These are phyloP conservation scores for Aspergillus unguis DNA, from an alignment of 2,329 filamentous ascomycete species.

Conservation along the genomic window DNA sequence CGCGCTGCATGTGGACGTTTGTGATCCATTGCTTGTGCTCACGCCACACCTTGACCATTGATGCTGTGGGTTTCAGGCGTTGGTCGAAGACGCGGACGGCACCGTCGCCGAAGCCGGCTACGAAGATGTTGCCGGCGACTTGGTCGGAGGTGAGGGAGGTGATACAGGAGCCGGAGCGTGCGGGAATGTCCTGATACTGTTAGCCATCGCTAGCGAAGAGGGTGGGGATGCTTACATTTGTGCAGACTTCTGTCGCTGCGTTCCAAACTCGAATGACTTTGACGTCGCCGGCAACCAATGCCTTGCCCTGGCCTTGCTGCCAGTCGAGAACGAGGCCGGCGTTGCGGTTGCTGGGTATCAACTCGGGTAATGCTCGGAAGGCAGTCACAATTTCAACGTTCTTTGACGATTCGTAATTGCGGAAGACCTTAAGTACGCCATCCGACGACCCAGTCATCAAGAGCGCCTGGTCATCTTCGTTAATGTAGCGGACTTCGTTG, in stretches of 20 bases:
- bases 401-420: slow-evolving; percentile 77
- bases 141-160: slow-evolving; percentile 95
- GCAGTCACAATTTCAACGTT: slow-evolving; percentile 81
- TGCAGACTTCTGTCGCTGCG: slow-evolving; percentile 86
- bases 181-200: slow-evolving; percentile 70
- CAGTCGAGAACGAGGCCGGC: slow-evolving; percentile 97
- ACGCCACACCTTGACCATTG: slow-evolving; percentile 96
- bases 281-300: slow-evolving; percentile 93
- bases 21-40: slow-evolving; percentile 95
- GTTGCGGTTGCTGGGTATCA: slow-evolving; percentile 90
- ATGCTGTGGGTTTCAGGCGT: slow-evolving; percentile 74
- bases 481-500: slow-evolving; percentile 94
- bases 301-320: slow-evolving; percentile 94
- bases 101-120: slow-evolving; percentile 94
- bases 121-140: slow-evolving; percentile 94
- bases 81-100: slow-evolving; percentile 93
- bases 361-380: slow-evolving; percentile 88
- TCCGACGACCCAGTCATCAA: slow-evolving; percentile 94
- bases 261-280: slow-evolving; percentile 96
- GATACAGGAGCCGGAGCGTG: slow-evolving; percentile 90
- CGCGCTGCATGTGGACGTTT: slow-evolving; percentile 93
- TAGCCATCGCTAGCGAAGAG: background rate
- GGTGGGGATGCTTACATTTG: slow-evolving; percentile 52
- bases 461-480: slow-evolving; percentile 94
- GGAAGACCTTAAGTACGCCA: slow-evolving; percentile 88